Conservation (phyloP, 2,329 filamentous ascomycete species). For the Xylariaceae sp. region DNA sequence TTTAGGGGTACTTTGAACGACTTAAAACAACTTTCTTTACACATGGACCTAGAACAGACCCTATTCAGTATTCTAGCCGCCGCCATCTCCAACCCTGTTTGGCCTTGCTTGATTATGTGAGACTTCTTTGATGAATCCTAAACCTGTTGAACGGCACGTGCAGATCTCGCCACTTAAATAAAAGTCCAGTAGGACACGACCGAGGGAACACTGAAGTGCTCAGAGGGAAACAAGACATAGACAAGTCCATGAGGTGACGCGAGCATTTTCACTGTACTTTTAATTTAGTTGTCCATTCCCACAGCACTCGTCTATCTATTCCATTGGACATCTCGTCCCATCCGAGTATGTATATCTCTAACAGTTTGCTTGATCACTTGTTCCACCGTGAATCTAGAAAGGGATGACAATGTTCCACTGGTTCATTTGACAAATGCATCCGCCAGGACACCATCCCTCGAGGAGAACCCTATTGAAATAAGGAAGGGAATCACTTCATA, state of each 20-base stretch:
- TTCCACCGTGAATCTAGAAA: neutral
- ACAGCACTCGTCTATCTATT: neutral
- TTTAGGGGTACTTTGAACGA: constrained; percentile 1
- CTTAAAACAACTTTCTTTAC: constrained; percentile 17
- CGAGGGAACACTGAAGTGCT: neutral
- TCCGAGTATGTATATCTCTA: neutral
- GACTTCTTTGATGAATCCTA: neutral
- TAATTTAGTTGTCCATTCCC: neutral
- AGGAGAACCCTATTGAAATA: neutral
- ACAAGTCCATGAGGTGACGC: neutral
- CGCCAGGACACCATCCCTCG: neutral
- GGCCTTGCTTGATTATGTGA: neutral
- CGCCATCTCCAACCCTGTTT: neutral
- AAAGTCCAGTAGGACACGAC: neutral
- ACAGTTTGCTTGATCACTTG: neutral
- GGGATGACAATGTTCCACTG: neutral
- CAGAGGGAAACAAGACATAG: neutral
- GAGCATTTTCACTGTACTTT: neutral
- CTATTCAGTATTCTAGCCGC: neutral
- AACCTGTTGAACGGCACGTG: neutral
- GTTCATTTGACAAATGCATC: neutral
- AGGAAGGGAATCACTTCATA: neutral
- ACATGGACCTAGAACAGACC: neutral
- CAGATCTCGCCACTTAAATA: neutral
- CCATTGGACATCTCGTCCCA: neutral